A percentile compares a stretch with the other conserved stretches of the same genome.
phyloP scores from a whole-genome alignment of 176 grass and related monocot genomes.

The Triticum monococcum region DNA sequence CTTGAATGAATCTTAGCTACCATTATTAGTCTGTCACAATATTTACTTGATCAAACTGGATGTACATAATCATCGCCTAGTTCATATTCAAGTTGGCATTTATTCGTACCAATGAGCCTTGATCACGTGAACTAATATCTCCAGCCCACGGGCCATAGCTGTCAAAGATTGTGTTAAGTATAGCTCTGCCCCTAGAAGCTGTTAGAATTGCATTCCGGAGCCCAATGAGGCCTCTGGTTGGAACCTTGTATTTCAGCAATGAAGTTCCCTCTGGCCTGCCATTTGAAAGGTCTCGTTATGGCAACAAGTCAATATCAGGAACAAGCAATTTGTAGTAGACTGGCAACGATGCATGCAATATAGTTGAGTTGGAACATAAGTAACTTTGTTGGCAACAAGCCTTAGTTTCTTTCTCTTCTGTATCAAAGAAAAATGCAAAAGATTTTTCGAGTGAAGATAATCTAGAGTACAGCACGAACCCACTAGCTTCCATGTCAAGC shows the following conservation, averaged over 20 bases:
- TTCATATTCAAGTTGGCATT: not conserved
- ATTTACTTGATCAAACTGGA: too few species aligned
- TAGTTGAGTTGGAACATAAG: not conserved
- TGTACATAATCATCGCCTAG: too few species aligned
- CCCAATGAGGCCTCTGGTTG: slow-evolving; percentile 94
- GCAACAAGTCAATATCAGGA: slow-evolving; percentile 21
- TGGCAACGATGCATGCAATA: not conserved
- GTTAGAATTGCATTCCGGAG: slow-evolving; percentile 88
- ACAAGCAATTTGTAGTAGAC: not conserved
- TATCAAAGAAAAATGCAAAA: not conserved
- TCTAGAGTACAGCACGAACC: slow-evolving; percentile 48
- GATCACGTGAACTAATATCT: slow-evolving; percentile 75
- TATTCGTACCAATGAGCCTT: slow-evolving; percentile 82
- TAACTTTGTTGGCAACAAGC: not conserved
- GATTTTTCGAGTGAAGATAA: not conserved
- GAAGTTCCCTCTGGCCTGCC: slow-evolving; percentile 74
- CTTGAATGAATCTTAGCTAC: too few species aligned
- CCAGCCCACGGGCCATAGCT: slow-evolving; percentile 85
- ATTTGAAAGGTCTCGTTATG: slow-evolving; percentile 34
- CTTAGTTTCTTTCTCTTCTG: not conserved
- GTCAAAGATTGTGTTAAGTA: slow-evolving; percentile 91
- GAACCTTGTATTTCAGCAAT: slow-evolving; percentile 94
- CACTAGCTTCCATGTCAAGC: slow-evolving; percentile 88
- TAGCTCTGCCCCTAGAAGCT: slow-evolving; percentile 84
- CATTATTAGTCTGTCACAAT: too few species aligned